phyloP scores from a whole-genome alignment of 441 rosid genomes.

The Eutrema salsugineum region DNA sequence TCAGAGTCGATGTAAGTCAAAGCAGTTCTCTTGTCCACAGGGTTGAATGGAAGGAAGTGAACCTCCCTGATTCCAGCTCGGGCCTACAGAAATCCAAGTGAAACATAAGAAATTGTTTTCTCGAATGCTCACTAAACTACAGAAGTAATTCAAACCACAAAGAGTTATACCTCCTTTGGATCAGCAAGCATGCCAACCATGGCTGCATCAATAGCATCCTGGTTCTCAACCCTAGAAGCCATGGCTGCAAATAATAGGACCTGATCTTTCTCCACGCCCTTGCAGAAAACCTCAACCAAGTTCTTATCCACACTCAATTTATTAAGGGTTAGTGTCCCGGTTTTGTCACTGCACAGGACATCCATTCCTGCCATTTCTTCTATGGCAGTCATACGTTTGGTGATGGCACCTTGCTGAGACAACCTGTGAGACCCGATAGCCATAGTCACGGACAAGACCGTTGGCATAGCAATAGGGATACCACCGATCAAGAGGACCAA shows the following conservation, averaged over 20 bases:
- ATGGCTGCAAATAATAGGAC: constrained; percentile 35
- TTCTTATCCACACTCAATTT: constrained; percentile 77
- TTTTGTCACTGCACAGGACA: constrained; percentile 97
- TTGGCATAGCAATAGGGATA: constrained; percentile 79
- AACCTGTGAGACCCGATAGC: constrained; percentile 95
- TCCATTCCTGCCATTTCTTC: constrained; percentile 99
- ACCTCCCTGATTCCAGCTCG: constrained; percentile 89
- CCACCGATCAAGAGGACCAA: constrained; percentile 75
- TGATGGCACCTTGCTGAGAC: constrained; percentile 92
- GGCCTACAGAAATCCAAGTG: constrained; percentile 50
- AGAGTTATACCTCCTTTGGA: constrained; percentile 38
- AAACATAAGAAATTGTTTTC: constrained; percentile 4
- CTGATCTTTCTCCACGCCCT: constrained; percentile 43
- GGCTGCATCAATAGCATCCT: constrained; percentile 77
- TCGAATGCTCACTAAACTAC: background rate
- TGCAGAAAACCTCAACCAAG: constrained; percentile 76
- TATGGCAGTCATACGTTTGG: constrained; percentile 97
- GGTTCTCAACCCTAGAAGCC: constrained; percentile 51
- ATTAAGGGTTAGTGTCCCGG: constrained; percentile 89
- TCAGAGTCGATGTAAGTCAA: constrained; percentile 76
- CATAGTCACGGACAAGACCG: constrained; percentile 85
- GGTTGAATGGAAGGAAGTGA: constrained; percentile 95
- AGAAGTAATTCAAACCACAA: constrained; percentile 4
- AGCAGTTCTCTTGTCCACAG: constrained; percentile 95
- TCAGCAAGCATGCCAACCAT: constrained; percentile 76